Evolutionary conservation across 257 asterid species (phyloP), one percentile per base, ranked within the genome.

Genomic region (Verbena officinalis): DNA sequence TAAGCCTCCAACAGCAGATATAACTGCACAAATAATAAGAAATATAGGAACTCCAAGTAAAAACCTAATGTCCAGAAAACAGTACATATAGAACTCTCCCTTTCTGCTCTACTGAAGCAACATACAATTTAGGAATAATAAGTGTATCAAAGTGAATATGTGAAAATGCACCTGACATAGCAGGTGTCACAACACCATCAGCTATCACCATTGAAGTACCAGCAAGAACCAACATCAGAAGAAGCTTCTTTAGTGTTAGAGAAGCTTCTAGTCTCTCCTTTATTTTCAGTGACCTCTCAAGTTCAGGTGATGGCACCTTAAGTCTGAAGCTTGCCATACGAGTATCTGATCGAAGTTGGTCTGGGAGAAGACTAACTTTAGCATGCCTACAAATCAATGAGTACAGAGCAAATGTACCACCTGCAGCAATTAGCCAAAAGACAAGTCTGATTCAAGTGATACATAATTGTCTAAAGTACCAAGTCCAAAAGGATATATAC

Each of bases 131-230:
- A 55, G 43, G 58, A 67, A 63, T 45, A 68, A 74, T 42, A 30
- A 59, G 55, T 44, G 43, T 46, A 65, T 43, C 50, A 56, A 38
- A 48, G 13, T 34, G 66, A 51, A 57, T 31, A 33, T 14, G 51
- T 67, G 44, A 75, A 65, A 57, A 65, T 59, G 69, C 65, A 94
- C 98, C 99, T 79, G 99, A 94, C 99, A 90, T 90, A 64, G 96
- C 98, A 69, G 99, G 99, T 10, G 99, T 94, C 30, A 94, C 99
- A 54, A 94, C 96, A 67, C 96, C 98, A 70, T 87, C 96, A 83
- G 96, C 98, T 58, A 94, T 90, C 82, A 94, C 99, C 99, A 94
- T 94, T 22, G 99, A 90, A 48, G 98, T 94, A 78, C 96, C 99
- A 75, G 95, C 96, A 78, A 94, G 98, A 67, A 94, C 99, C 83